Conservation (phyloP, 1,284 basidiomycete genomes). For the Chalciporus piperatoides region DNA sequence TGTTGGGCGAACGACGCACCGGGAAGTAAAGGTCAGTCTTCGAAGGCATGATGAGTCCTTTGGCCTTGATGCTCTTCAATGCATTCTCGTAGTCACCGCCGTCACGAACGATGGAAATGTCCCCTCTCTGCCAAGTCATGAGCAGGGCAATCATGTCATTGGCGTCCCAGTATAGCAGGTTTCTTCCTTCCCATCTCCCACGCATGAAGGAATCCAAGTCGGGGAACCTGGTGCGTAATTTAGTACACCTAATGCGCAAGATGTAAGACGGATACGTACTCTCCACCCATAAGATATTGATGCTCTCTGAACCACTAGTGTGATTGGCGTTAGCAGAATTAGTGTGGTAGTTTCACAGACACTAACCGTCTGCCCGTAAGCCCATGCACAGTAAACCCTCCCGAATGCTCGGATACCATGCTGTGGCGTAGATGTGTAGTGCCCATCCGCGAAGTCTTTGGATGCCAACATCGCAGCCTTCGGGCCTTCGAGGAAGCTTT, state of each 20-base stretch:
- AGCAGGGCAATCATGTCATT: conserved; percentile 40
- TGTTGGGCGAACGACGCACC: conserved; percentile 15
- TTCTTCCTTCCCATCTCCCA: conserved; percentile 38
- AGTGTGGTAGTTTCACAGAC: neutral
- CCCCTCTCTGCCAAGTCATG: conserved; percentile 39
- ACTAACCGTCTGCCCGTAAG: conserved; percentile 37
- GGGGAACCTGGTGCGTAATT: conserved; percentile 24
- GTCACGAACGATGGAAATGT: conserved; percentile 35
- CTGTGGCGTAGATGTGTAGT: conserved; percentile 33
- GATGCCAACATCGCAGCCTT: conserved; percentile 37
- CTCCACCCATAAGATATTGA: conserved; percentile 30
- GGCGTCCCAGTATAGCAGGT: conserved; percentile 37
- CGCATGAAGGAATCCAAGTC: conserved; percentile 33
- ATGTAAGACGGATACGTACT: conserved; percentile 21
- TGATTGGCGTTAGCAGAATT: neutral
- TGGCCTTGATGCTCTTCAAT: conserved; percentile 29
- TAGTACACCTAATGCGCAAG: neutral
- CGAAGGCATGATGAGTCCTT: conserved; percentile 33
- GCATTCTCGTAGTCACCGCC: conserved; percentile 30
- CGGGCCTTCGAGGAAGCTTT: conserved; percentile 39
- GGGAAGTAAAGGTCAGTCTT: conserved; percentile 37
- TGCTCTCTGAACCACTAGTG: conserved; percentile 38
- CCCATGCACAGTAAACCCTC: conserved; percentile 38
- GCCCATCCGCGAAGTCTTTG: conserved; percentile 36
- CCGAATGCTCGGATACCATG: conserved; percentile 37